Base-by-base conservation (phyloP, 1,284 basidiomycete genomes). In the Trametes pubescens region DNA sequence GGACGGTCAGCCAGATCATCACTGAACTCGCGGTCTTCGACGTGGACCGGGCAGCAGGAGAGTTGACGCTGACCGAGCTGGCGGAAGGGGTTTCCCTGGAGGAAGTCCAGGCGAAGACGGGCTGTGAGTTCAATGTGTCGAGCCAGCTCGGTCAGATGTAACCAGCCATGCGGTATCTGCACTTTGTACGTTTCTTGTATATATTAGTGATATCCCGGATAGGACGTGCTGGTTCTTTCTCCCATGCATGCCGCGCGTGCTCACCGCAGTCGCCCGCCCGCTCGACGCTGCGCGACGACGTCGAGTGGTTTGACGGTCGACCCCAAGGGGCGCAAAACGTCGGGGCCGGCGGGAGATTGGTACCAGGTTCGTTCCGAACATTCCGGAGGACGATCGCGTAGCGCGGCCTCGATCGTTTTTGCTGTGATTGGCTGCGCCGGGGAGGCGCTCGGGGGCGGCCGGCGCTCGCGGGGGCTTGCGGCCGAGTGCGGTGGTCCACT, bases 1-100 rank as follows among this genome's bases (percentile, higher is more conserved):
- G 90, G 51, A 88, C 93, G 57, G 94, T 98, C 65, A 94, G 92
- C 79, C 88, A 90, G 70, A 97, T 99, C 75, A 91, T 99, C 77
- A 99, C 97, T 0, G 96, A 99, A 74, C 86, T 98, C 6, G 93
- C 90, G 34, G 95, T 96, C 38, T 99, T 99, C 76, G 84, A 94
- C 51, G 93, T 99, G 35, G 92, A 99, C 78, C 84, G 93, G 57
- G 80, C 80, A 63, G 84, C 84, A 59, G 92, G 93, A 16, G 85
- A 84, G 67, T 81, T 99, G 75, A 87, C 85, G 54, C 81, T 99
- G 72, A 86, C 86, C 54, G 97, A 98, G 78, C 75, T 98, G 53
- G 92, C 92, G 47, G 87, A 92, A 59, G 96, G 95, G 3, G 89
- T 91, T 22, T 90, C 88, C 1, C 74, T 98, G 59, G 92, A 96